Conservation (phyloP, 441 rosid genomes). For the Flueggea neowawraea region DNA sequence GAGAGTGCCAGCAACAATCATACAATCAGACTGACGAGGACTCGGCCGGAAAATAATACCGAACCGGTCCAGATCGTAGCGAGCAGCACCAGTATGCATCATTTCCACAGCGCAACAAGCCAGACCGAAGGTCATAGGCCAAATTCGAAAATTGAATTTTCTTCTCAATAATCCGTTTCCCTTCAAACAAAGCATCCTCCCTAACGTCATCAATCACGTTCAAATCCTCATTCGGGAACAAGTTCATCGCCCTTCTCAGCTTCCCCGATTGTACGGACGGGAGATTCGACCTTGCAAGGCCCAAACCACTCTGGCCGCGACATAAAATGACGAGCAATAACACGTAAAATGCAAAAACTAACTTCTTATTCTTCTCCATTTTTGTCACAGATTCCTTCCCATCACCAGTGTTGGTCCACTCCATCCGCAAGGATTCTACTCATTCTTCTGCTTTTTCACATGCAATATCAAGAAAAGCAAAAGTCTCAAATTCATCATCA, state of each 20-base stretch:
- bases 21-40: constrained; percentile 97
- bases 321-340: background rate
- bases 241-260: constrained; percentile 75
- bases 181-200: no score
- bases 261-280: constrained; percentile 65
- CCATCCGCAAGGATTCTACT: no score
- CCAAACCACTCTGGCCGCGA: constrained; percentile 3
- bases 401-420: no score
- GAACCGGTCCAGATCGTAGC: constrained; percentile 97
- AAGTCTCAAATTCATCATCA: no score
- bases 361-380: background rate
- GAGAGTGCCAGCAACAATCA: constrained; percentile 98
- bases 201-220: no score
- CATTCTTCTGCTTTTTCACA: no score
- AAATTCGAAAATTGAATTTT: constrained; percentile 94
- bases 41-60: constrained; percentile 95
- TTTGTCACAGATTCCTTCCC: background rate
- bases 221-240: constrained; percentile 50
- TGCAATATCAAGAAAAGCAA: no score
- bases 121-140: constrained; percentile 99
- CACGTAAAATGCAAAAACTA: background rate
- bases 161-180: no score
- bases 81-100: constrained; percentile 99
- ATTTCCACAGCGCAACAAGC: constrained; percentile 99
- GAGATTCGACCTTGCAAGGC: constrained; percentile 31